These are phyloP conservation scores for Phytophthora pisi DNA, from an alignment of 352 stramenopile species.

Conservation along the genomic window DNA sequence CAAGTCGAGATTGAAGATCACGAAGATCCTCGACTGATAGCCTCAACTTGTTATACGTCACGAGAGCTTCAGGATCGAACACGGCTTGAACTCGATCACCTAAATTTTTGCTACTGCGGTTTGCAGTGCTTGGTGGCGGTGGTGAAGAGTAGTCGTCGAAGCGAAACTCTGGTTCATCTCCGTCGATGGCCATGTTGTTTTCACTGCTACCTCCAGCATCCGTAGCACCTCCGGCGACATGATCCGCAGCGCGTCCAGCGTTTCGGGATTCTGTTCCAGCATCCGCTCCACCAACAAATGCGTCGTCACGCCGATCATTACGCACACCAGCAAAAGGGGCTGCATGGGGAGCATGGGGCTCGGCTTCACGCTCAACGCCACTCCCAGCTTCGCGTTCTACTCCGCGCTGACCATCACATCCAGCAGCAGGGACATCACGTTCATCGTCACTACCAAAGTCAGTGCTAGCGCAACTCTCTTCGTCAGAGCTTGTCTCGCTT, in stretches of 20 bases:
- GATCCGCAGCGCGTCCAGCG: not conserved
- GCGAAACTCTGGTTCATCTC: not conserved
- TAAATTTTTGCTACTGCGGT: not conserved
- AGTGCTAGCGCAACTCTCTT: not conserved
- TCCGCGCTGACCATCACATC: too few species aligned
- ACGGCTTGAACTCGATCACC: not conserved
- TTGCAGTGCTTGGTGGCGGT: not conserved
- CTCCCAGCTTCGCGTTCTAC: too few species aligned
- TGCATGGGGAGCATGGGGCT: too few species aligned
- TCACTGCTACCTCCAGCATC: not conserved
- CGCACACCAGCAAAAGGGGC: too few species aligned
- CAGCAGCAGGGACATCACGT: too few species aligned
- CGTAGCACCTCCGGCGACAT: not conserved
- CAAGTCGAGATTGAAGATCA: too few species aligned
- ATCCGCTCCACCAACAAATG: not conserved
- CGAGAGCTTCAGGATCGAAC: not conserved
- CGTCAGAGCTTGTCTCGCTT: not conserved
- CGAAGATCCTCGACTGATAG: too few species aligned
- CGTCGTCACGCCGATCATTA: too few species aligned
- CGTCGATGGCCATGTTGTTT: not conserved
- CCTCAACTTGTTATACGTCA: too few species aligned
- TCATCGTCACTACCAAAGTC: too few species aligned
- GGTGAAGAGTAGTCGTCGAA: not conserved
- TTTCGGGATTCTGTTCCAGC: not conserved
- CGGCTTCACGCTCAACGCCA: too few species aligned